phyloP scores from a whole-genome alignment of 768 basidiomycete species.

The Mycena sanguinolenta region DNA sequence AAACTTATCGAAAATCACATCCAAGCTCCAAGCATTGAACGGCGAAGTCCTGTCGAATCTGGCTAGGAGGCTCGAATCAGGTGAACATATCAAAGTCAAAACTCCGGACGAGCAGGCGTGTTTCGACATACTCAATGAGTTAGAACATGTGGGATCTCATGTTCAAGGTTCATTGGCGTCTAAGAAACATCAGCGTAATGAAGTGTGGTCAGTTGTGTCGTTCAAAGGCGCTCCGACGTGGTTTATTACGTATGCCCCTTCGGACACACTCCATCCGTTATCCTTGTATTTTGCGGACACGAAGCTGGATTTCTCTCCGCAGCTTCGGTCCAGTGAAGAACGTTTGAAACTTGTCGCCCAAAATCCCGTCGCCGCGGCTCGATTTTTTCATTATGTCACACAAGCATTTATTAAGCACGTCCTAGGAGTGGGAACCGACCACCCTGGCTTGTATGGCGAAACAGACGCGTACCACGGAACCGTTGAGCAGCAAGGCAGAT shows the following conservation, averaged over 20 bases:
- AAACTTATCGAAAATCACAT: not conserved
- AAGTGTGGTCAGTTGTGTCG: slow-evolving; percentile 36
- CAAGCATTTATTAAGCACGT: slow-evolving; percentile 48
- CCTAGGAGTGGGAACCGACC: slow-evolving; percentile 36
- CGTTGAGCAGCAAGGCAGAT: slow-evolving; percentile 54
- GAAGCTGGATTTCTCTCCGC: slow-evolving; percentile 40
- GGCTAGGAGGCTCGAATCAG: too few species aligned
- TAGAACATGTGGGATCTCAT: too few species aligned
- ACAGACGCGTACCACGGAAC: slow-evolving; percentile 53
- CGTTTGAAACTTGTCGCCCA: slow-evolving; percentile 24
- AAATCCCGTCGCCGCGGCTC: too few species aligned
- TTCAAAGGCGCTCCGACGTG: slow-evolving; percentile 47
- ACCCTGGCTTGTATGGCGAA: slow-evolving; percentile 46
- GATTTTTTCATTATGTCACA: slow-evolving; percentile 50
- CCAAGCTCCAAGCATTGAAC: too few species aligned
- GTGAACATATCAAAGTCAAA: too few species aligned
- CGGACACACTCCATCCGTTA: slow-evolving; percentile 49
- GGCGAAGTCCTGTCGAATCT: too few species aligned
- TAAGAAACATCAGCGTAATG: slow-evolving; percentile 44
- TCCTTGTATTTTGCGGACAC: slow-evolving; percentile 50
- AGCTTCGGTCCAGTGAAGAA: slow-evolving; percentile 17
- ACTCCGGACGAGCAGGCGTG: too few species aligned
- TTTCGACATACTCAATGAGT: too few species aligned
- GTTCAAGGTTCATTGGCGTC: slow-evolving; percentile 39
- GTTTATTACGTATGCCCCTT: slow-evolving; percentile 55